phyloP scores from a whole-genome alignment of 2,329 filamentous ascomycete species.

The Stagonosporopsis rhizophila region DNA sequence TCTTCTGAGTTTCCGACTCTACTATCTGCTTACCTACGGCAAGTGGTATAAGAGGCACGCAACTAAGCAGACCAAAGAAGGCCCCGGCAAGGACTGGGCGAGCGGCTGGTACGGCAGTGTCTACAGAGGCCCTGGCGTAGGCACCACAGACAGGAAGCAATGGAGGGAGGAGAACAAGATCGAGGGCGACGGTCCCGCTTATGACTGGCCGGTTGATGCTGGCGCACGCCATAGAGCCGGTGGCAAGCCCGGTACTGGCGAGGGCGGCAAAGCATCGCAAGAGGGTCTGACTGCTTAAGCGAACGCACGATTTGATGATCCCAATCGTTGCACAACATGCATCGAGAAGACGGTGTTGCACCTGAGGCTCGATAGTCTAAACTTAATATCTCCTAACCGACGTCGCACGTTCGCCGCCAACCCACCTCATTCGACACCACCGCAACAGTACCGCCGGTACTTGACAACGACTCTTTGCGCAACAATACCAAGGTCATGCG shows the following conservation, averaged over 20 bases:
- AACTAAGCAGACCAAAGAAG: slow-evolving; percentile 53
- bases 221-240: slow-evolving; percentile 20
- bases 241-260: slow-evolving; percentile 14
- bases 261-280: slow-evolving; percentile 15
- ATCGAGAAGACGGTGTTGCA: not conserved
- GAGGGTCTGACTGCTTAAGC: slow-evolving; percentile 12
- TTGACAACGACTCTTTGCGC: not conserved
- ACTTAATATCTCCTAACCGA: not conserved
- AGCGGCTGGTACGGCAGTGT: slow-evolving; percentile 65
- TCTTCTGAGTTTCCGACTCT: slow-evolving; percentile 66
- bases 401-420: not conserved
- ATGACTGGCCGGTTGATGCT: slow-evolving; percentile 23
- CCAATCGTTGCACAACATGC: not conserved
- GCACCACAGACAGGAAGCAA: slow-evolving; percentile 59
- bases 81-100: slow-evolving; percentile 63
- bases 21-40: slow-evolving; percentile 67
- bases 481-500: not conserved
- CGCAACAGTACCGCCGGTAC: not conserved
- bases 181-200: slow-evolving; percentile 20
- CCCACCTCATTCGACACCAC: not conserved
- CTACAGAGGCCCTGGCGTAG: slow-evolving; percentile 66
- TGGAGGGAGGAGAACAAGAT: slow-evolving; percentile 59
- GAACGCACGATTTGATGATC: not conserved
- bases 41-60: slow-evolving; percentile 63
- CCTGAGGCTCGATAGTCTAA: slow-evolving; percentile 12